Percentiles rank a stretch among this genome's conserved stretches.
These are phyloP conservation scores for Actinomortierella wolfii DNA, from an alignment of 371 early-diverging fungal species.

Conservation along the genomic window DNA sequence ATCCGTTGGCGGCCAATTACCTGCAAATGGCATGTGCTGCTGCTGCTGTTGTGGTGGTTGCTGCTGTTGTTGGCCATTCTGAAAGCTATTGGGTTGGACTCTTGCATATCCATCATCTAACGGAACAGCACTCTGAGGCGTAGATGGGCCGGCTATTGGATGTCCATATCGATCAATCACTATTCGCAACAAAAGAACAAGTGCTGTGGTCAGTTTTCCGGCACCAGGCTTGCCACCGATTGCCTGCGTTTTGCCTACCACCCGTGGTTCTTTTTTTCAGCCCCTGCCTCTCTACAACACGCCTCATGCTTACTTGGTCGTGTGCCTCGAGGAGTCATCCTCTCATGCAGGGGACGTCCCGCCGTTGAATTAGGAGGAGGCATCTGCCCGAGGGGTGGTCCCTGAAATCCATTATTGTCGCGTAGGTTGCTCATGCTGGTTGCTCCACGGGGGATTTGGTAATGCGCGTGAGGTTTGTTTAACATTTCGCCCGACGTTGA, in stretches of 20 bases:
- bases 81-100: conserved; percentile 37
- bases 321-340: conserved; percentile 12
- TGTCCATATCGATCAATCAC: conserved; percentile 41
- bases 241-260: neutral
- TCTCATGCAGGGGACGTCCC: no score
- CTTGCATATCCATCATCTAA: conserved; percentile 36
- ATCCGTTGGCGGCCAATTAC: no score
- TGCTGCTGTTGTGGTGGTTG: no score
- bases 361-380: no score
- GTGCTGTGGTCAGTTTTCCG: no score
- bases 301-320: conserved; percentile 30
- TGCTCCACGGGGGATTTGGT: conserved; percentile 43
- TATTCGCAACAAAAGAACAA: neutral
- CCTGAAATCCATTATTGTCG: conserved; percentile 10
- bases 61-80: conserved; percentile 7
- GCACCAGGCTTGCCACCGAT: no score
- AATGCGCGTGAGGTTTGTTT: conserved; percentile 29
- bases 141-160: neutral
- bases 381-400: conserved; percentile 16
- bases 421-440: conserved; percentile 42
- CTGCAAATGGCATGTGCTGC: no score
- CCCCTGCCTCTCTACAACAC: no score
- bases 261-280: neutral
- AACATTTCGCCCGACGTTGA: conserved; percentile 46
- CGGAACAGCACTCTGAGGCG: conserved; percentile 16